phyloP scores from a whole-genome alignment of 2,329 filamentous ascomycete genomes.

The Trichoderma atrobrunneum region DNA sequence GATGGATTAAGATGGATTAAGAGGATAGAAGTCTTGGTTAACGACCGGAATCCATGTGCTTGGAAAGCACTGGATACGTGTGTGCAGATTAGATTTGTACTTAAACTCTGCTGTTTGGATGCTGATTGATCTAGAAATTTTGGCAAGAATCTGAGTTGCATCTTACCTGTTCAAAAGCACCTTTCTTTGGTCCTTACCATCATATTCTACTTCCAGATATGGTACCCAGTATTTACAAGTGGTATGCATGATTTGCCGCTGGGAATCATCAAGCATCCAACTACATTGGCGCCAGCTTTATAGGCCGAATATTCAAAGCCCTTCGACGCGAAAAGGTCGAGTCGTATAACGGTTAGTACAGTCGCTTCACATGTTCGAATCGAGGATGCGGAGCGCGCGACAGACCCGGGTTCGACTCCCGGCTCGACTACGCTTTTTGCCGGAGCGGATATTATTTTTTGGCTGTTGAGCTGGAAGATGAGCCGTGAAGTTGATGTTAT shows the following conservation, averaged over 20 bases:
- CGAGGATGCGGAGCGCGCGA: conserved; percentile 5
- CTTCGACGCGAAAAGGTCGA: background rate
- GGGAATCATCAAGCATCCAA: background rate
- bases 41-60: background rate
- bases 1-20: background rate
- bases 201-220: background rate
- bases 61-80: background rate
- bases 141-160: background rate
- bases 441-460: background rate
- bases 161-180: background rate
- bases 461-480: background rate
- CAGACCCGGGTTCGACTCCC: conserved; percentile 41
- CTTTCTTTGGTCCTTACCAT: background rate
- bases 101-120: background rate
- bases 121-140: background rate
- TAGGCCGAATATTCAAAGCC: background rate
- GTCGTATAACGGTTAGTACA: conserved; percentile 14
- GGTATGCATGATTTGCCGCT: background rate
- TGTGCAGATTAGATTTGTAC: background rate
- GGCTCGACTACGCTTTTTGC: conserved; percentile 44
- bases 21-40: background rate
- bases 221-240: fast-evolving
- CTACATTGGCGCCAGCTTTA: background rate
- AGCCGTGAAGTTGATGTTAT: background rate
- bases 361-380: background rate